A percentile compares a stretch with the other conserved stretches of the same genome.
phyloP scores from a whole-genome alignment of 176 grass and related monocot genomes.

The Carex parvula region DNA sequence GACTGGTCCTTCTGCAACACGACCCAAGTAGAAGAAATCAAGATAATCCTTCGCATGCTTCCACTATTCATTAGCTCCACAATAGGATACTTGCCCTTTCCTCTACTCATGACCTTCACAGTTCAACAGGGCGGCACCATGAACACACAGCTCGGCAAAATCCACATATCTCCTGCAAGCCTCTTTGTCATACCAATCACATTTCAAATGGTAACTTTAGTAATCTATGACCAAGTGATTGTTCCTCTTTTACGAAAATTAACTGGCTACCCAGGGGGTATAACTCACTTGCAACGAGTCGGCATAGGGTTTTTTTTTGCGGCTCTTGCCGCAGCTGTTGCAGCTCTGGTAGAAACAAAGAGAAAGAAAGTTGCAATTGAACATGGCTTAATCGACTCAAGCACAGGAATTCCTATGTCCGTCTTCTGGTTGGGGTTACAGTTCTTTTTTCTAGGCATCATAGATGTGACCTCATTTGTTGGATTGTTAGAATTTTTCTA shows the following conservation, averaged over 20 bases:
- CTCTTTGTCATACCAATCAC: slow-evolving; percentile 51
- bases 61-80: slow-evolving; percentile 58
- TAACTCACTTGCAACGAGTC: slow-evolving; percentile 56
- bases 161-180: slow-evolving; percentile 47
- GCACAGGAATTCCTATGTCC: slow-evolving; percentile 19
- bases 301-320: slow-evolving; percentile 43
- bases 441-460: slow-evolving; percentile 55
- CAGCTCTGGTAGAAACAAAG: slow-evolving; percentile 45
- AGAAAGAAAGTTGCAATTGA: slow-evolving; percentile 18
- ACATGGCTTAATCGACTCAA: not conserved
- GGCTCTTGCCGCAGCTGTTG: slow-evolving; percentile 30
- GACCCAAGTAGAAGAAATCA: slow-evolving; percentile 44
- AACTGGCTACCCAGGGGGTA: slow-evolving; percentile 35
- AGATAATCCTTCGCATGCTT: slow-evolving; percentile 48
- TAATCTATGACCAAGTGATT: slow-evolving; percentile 40
- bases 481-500: slow-evolving; percentile 84
- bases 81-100: slow-evolving; percentile 39
- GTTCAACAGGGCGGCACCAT: slow-evolving; percentile 51
- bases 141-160: slow-evolving; percentile 46
- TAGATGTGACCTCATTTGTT: slow-evolving; percentile 58
- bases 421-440: slow-evolving; percentile 65
- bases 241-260: slow-evolving; percentile 42
- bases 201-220: slow-evolving; percentile 48
- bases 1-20: slow-evolving; percentile 29
- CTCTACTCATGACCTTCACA: slow-evolving; percentile 54